phyloP scores from a whole-genome alignment of 1,284 basidiomycete species.

The Cutaneotrichosporon spelunceum region DNA sequence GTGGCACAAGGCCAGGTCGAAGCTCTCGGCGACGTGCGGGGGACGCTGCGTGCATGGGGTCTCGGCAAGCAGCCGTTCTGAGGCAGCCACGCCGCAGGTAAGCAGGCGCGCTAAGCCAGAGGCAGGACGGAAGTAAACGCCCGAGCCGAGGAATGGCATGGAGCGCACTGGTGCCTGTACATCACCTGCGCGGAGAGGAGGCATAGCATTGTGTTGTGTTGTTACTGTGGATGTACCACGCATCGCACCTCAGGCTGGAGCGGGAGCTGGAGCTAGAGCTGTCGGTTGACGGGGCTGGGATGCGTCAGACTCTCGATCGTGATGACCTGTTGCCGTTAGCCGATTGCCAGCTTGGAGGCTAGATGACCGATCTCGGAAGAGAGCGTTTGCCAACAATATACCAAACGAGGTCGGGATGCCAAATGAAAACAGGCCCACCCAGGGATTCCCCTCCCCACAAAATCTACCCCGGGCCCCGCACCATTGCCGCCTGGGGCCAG shows the following conservation, averaged over 20 bases:
- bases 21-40: conserved; percentile 45
- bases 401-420: neutral
- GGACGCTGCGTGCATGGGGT: conserved; percentile 46
- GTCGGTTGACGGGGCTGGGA: too few relatives aligned
- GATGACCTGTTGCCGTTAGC: too few relatives aligned
- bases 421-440: too few relatives aligned
- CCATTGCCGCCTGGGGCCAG: too few relatives aligned
- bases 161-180: neutral
- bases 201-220: neutral
- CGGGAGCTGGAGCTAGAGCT: too few relatives aligned
- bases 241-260: neutral
- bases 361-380: neutral
- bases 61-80: conserved; percentile 34
- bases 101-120: too few relatives aligned
- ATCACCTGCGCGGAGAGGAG: neutral
- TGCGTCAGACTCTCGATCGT: too few relatives aligned
- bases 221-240: neutral
- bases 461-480: neutral
- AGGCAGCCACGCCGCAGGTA: too few relatives aligned
- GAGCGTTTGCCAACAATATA: neutral
- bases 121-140: neutral
- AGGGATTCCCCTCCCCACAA: neutral
- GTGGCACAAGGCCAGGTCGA: conserved; percentile 51
- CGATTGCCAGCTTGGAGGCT: neutral
- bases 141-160: neutral